These are phyloP conservation scores for Lactarius pseudohatsudake DNA, from an alignment of 768 basidiomycete genomes.

Conservation along the genomic window DNA sequence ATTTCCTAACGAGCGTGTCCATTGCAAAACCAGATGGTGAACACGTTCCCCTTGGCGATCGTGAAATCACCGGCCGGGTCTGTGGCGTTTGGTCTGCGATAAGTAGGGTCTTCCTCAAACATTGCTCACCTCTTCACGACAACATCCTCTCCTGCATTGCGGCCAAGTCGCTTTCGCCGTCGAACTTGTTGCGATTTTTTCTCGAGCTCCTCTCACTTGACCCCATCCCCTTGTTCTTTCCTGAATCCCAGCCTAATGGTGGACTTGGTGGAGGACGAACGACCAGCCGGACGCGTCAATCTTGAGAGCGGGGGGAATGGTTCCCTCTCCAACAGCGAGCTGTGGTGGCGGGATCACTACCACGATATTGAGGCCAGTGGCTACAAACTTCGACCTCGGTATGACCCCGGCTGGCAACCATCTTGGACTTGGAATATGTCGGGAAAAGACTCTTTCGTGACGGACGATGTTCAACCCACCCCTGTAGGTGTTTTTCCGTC, in stretches of 20 bases:
- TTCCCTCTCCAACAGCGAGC: constrained; percentile 10
- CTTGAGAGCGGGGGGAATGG: neutral
- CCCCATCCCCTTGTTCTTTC: neutral
- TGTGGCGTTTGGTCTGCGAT: no score
- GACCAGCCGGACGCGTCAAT: neutral
- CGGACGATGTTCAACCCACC: constrained; percentile 18
- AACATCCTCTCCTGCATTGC: neutral
- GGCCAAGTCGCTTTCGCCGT: neutral
- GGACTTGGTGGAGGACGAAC: neutral
- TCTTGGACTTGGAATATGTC: constrained; percentile 16
- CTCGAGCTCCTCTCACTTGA: neutral
- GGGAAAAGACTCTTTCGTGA: constrained; percentile 4
- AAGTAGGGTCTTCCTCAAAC: neutral
- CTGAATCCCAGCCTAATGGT: neutral
- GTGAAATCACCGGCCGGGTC: no score
- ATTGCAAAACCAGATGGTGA: no score
- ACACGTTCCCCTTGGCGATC: no score
- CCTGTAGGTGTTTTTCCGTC: neutral
- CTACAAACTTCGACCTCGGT: constrained; percentile 19
- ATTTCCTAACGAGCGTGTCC: no score
- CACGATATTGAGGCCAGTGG: constrained; percentile 7
- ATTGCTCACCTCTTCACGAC: neutral
- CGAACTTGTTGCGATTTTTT: neutral
- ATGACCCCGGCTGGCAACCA: constrained; percentile 11
- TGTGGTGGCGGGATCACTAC: constrained; percentile 21